Base-by-base conservation (phyloP, 257 asterid genomes). In the Gentiana dahurica region DNA sequence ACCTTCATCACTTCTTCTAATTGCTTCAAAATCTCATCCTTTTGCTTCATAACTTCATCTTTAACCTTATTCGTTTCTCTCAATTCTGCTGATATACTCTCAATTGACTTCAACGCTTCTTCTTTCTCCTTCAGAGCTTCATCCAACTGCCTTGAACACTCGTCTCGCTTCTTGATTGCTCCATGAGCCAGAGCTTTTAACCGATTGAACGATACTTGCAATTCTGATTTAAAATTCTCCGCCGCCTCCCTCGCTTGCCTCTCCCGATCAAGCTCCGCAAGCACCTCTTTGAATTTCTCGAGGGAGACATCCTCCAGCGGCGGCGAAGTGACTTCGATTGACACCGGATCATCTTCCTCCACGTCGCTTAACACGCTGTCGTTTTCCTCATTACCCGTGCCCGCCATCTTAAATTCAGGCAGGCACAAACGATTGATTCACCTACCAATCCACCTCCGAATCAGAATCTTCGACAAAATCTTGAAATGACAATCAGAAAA, bases 211-310 rank as follows among this genome's bases (percentile, higher is more conserved):
- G 91, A 78, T 36, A 75, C 79, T 49, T 91, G 95, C 70, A 88
- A 49, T 51, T 85, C 90, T 24, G 82, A 85, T 51, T 80, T 85
- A 7, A 88, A 71, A 51, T 65, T 82, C 77, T 92, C 95, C 0
- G 88, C 93, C 8, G 79, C 85, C 73, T 75, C 79, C 38, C 95
- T 87, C 55, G 88, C 85, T 53, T 63, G 71, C 65, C 83, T 73
- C 79, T 92, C 98, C 32, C 95, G 91, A 74, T 88, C 95, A 67
- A 88, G 95, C 82, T 92, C 97, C 33, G 73, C 71, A 0, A 83
- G 51, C 13, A 88, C 66, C 59, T 92, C 94, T 59, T 68, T 71
- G 51, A 85, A 75, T 68, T 80, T 88, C 24, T 83, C 97, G 11
- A 58, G 63, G 38, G 96, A 65, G 6, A 86, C 47, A 67, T 77